Evolutionary conservation across 2,329 filamentous ascomycete genomes (phyloP).

Genomic region (Fusarium humuli): DNA sequence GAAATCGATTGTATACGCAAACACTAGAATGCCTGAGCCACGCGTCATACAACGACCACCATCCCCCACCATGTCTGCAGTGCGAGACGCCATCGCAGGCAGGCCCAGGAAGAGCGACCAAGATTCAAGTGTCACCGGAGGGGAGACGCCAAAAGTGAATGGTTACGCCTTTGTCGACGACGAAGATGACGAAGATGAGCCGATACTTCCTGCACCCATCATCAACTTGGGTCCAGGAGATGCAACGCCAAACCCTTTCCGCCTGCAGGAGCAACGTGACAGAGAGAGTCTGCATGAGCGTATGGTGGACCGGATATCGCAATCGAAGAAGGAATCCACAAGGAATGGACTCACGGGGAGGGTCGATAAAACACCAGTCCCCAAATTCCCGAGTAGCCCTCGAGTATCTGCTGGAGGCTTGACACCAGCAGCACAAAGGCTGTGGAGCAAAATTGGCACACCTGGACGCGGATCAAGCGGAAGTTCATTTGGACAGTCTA

Average conservation of each 20-base stretch:
- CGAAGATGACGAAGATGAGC: constrained; percentile 64
- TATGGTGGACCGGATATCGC: constrained; percentile 85
- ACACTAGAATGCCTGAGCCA: constrained; percentile 79
- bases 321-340: constrained; percentile 73
- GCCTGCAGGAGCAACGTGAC: constrained; percentile 77
- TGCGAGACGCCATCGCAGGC: constrained; percentile 86
- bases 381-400: constrained; percentile 76
- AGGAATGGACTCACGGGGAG: constrained; percentile 71
- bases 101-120: constrained; percentile 71
- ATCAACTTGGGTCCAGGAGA: constrained; percentile 71
- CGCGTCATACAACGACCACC: constrained; percentile 63
- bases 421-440: constrained; percentile 79
- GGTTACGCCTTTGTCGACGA: constrained; percentile 96
- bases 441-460: constrained; percentile 72
- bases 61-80: constrained; percentile 85
- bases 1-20: constrained; percentile 81
- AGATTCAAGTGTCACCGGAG: constrained; percentile 64
- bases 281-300: constrained; percentile 85
- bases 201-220: constrained; percentile 47
- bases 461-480: constrained; percentile 52
- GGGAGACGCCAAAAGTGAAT: constrained; percentile 89
- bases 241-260: constrained; percentile 83
- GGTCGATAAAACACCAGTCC: constrained; percentile 70
- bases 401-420: constrained; percentile 64
- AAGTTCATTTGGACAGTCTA: constrained; percentile 52